phyloP scores from a whole-genome alignment of 176 grass and related monocot species.

The Poa pratensis region DNA sequence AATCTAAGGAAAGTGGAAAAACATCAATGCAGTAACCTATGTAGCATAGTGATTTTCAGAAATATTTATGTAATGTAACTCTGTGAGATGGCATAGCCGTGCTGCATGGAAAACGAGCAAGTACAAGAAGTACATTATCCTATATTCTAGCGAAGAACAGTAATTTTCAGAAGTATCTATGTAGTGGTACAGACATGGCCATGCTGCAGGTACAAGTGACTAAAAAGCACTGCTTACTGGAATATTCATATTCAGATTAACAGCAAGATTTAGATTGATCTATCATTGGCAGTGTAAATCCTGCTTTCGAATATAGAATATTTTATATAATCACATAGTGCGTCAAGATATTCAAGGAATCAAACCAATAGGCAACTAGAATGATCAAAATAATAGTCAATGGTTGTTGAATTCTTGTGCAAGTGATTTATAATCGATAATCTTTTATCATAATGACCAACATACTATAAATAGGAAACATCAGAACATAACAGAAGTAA shows the following conservation, averaged over 20 bases:
- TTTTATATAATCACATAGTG: conserved; percentile 10
- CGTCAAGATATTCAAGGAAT: conserved; percentile 31
- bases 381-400: conserved; percentile 10
- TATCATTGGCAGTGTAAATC: background rate
- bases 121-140: background rate
- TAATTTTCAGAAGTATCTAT: conserved; percentile 25
- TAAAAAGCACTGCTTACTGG: conserved; percentile 35
- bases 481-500: conserved; percentile 27
- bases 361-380: conserved; percentile 22
- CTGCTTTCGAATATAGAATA: background rate
- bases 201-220: background rate
- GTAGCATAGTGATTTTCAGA: conserved; percentile 8
- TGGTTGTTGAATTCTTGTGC: background rate
- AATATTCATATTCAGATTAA: conserved; percentile 24
- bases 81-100: conserved; percentile 12
- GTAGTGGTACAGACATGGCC: conserved; percentile 3
- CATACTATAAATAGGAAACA: conserved; percentile 19
- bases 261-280: background rate
- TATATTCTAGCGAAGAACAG: conserved; percentile 26
- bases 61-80: background rate
- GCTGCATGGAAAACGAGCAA: background rate
- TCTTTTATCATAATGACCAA: conserved; percentile 26
- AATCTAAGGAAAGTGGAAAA: conserved; percentile 26
- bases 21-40: conserved; percentile 4
- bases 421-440: conserved; percentile 24